These are phyloP conservation scores for Xerocomus brunneocitrinus DNA, from an alignment of 768 basidiomycete species.

Conservation along the genomic window DNA sequence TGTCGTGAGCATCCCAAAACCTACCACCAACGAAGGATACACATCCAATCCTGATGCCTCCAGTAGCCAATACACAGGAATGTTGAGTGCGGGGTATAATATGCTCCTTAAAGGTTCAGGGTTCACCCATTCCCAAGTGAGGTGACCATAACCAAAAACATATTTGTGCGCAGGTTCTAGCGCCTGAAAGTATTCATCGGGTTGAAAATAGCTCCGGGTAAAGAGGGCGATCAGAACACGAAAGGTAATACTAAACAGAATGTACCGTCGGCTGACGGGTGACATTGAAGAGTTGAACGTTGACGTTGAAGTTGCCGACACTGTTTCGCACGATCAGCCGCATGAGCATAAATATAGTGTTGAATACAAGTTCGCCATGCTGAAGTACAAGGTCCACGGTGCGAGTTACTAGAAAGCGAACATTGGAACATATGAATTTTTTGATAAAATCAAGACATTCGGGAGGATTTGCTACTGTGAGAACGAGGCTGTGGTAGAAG, in stretches of 20 bases:
- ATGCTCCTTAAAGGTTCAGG: constrained; percentile 71
- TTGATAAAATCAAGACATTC: background rate
- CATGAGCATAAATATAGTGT: too few species aligned
- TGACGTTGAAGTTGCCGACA: too few species aligned
- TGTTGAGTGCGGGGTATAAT: constrained; percentile 75
- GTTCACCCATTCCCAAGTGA: constrained; percentile 95
- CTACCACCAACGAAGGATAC: constrained; percentile 55
- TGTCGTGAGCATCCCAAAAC: constrained; percentile 24
- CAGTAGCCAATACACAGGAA: constrained; percentile 72
- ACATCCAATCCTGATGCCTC: constrained; percentile 51
- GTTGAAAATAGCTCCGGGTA: constrained; percentile 89
- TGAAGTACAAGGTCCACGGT: background rate
- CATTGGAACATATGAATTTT: background rate
- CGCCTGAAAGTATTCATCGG: constrained; percentile 95
- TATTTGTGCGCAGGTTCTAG: constrained; percentile 86
- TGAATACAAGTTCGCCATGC: too few species aligned
- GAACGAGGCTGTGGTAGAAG: background rate
- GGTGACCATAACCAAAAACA: constrained; percentile 87
- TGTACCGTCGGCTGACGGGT: constrained; percentile 1
- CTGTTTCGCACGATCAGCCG: background rate
- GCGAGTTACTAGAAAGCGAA: background rate
- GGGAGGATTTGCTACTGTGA: background rate
- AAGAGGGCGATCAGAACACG: constrained; percentile 60
- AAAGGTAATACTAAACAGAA: constrained; percentile 39
- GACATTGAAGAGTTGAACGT: background rate